A percentile compares a stretch with the other conserved stretches of the same genome.
These are phyloP conservation scores for Cryphonectria radicalis DNA, from an alignment of 2,329 filamentous ascomycete species.

Conservation along the genomic window DNA sequence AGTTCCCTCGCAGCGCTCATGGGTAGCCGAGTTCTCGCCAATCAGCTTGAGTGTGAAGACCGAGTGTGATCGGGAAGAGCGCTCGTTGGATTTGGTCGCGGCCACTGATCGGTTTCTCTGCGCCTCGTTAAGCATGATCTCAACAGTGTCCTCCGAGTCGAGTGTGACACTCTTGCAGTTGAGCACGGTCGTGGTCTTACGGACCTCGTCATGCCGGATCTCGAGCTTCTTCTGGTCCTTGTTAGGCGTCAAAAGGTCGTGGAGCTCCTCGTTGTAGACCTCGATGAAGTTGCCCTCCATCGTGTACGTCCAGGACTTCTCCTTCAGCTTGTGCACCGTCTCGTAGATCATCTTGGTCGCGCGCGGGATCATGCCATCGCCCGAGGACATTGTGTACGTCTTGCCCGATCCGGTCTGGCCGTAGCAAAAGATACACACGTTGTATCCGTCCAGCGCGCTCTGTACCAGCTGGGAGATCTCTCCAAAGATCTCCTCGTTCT, in stretches of 20 bases:
- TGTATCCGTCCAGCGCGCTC: constrained; percentile 94
- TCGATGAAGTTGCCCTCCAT: constrained; percentile 97
- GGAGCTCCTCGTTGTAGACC: constrained; percentile 97
- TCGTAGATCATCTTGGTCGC: constrained; percentile 94
- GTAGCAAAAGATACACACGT: constrained; percentile 98
- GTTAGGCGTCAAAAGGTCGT: constrained; percentile 73
- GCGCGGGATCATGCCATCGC: constrained; percentile 92
- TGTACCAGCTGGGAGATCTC: constrained; percentile 98
- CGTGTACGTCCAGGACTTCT: constrained; percentile 91
- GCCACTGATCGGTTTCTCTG: constrained; percentile 88
- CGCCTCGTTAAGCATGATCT: constrained; percentile 78
- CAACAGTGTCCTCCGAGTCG: constrained; percentile 78
- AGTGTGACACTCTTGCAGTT: constrained; percentile 79
- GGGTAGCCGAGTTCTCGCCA: constrained; percentile 73
- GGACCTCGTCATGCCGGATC: constrained; percentile 82
- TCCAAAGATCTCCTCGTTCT: constrained; percentile 88
- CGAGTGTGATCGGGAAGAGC: constrained; percentile 91
- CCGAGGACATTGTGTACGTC: constrained; percentile 91
- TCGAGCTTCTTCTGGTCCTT: constrained; percentile 82
- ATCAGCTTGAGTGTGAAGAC: constrained; percentile 89
- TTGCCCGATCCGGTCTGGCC: constrained; percentile 97
- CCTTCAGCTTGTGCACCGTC: constrained; percentile 79
- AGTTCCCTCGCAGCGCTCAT: constrained; percentile 86
- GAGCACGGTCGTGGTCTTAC: constrained; percentile 80
- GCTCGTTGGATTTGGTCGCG: constrained; percentile 95